Conservation (phyloP, 306 rosid genomes). For the Gynostemma pentaphyllum region DNA sequence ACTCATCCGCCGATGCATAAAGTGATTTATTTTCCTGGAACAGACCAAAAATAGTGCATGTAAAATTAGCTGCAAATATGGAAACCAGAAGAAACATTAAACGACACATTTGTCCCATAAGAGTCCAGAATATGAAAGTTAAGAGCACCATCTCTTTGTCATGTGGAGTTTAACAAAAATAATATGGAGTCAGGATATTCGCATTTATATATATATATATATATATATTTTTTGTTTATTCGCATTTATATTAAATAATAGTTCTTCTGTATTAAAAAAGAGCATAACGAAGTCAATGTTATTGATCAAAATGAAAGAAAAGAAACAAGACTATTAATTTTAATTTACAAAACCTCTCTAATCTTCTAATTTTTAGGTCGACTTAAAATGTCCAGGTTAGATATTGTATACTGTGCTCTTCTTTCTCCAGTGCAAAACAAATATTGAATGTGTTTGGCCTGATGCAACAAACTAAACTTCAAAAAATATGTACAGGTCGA, state of each 20-base stretch:
- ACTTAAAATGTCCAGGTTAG: neutral
- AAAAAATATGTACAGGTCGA: slow-evolving; percentile 6
- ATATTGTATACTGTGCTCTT: neutral
- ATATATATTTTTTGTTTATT: too few relatives aligned
- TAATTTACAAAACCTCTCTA: neutral
- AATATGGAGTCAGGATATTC: too few relatives aligned
- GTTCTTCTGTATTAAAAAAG: too few relatives aligned
- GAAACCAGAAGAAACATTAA: neutral
- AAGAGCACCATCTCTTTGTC: neutral
- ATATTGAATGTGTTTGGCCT: neutral
- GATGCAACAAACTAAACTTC: slow-evolving; percentile 8
- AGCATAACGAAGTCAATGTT: neutral
- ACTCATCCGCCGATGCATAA: slow-evolving; percentile 58
- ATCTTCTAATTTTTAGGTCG: neutral
- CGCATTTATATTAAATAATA: too few relatives aligned
- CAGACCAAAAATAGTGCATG: neutral
- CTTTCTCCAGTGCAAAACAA: neutral
- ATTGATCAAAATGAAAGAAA: neutral
- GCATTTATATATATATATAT: too few relatives aligned
- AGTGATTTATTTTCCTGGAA: slow-evolving; percentile 60
- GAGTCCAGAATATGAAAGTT: neutral
- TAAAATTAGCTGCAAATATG: neutral
- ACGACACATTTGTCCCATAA: neutral
- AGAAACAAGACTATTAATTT: neutral
- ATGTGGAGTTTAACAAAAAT: neutral